Conservation (phyloP, 305 asterid species). For the Rubia balearica region DNA sequence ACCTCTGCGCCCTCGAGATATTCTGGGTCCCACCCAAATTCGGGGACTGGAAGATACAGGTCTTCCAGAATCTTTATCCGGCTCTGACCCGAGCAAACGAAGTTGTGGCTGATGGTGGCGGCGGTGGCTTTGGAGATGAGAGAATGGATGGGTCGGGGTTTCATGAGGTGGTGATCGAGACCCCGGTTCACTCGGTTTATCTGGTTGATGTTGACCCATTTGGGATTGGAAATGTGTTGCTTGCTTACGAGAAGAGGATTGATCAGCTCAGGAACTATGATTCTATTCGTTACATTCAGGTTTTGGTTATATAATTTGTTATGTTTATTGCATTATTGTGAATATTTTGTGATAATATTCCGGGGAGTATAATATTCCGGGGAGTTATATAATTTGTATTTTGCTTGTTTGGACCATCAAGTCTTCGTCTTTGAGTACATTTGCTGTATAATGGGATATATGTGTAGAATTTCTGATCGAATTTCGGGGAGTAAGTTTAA, state of each 20-base stretch:
- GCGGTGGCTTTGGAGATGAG: slow-evolving; percentile 21
- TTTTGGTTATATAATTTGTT: slow-evolving; percentile 4
- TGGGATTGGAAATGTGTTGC: slow-evolving; percentile 57
- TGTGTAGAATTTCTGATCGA: background rate
- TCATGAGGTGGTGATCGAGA: slow-evolving; percentile 92
- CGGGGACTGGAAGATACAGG: slow-evolving; percentile 55
- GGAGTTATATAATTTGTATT: too few relatives aligned
- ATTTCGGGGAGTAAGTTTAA: background rate
- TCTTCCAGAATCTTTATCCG: slow-evolving; percentile 80
- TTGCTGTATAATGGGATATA: too few relatives aligned
- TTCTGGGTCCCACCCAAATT: slow-evolving; percentile 61
- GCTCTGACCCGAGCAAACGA: slow-evolving; percentile 65
- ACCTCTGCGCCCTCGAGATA: slow-evolving; percentile 91
- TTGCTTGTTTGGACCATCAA: background rate
- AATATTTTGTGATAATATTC: too few relatives aligned
- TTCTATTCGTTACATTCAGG: slow-evolving; percentile 77
- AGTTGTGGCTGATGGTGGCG: slow-evolving; percentile 1
- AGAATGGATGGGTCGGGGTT: slow-evolving; percentile 68
- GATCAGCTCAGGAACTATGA: slow-evolving; percentile 43
- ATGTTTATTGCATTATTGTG: background rate
- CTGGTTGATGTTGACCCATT: slow-evolving; percentile 50
- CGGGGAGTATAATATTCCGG: too few relatives aligned
- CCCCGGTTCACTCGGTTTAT: slow-evolving; percentile 67
- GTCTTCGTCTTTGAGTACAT: background rate
- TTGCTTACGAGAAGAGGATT: slow-evolving; percentile 66